Conservation (phyloP, 305 asterid species). For the Coffea humblotiana region DNA sequence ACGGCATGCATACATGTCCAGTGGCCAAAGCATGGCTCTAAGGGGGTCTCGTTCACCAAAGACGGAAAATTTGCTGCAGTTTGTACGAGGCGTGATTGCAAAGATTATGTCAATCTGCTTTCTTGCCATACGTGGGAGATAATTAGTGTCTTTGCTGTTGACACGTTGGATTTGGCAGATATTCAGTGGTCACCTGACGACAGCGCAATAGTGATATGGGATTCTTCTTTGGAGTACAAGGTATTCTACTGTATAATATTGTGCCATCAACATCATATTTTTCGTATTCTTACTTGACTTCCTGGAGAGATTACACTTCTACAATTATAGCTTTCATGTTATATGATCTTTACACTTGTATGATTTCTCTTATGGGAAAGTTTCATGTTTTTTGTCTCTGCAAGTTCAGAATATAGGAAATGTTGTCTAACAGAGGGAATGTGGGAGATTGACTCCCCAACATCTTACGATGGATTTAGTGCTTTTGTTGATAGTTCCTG, state of each 20-base stretch:
- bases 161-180: slow-evolving; percentile 90
- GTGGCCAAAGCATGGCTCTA: slow-evolving; percentile 93
- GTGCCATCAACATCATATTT: not conserved
- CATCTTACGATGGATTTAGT: not conserved
- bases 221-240: slow-evolving; percentile 94
- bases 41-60: slow-evolving; percentile 93
- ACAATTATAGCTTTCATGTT: too few relatives aligned
- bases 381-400: not conserved
- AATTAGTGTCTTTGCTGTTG: slow-evolving; percentile 92
- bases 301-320: not conserved
- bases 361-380: not conserved
- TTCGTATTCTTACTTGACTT: not conserved
- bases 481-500: not conserved
- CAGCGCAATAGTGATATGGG: slow-evolving; percentile 97
- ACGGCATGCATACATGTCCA: slow-evolving; percentile 96
- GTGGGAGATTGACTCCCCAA: not conserved
- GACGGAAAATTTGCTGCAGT: slow-evolving; percentile 96
- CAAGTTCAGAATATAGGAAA: not conserved
- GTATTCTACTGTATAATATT: slow-evolving; percentile 28
- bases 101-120: slow-evolving; percentile 87
- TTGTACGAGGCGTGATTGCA: slow-evolving; percentile 98
- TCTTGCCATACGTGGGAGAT: slow-evolving; percentile 94
- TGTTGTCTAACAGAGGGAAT: not conserved
- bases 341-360: too few relatives aligned
- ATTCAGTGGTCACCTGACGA: slow-evolving; percentile 99